Base-by-base conservation (phyloP, 2,329 filamentous ascomycete genomes). In the Fusarium sp. region DNA sequence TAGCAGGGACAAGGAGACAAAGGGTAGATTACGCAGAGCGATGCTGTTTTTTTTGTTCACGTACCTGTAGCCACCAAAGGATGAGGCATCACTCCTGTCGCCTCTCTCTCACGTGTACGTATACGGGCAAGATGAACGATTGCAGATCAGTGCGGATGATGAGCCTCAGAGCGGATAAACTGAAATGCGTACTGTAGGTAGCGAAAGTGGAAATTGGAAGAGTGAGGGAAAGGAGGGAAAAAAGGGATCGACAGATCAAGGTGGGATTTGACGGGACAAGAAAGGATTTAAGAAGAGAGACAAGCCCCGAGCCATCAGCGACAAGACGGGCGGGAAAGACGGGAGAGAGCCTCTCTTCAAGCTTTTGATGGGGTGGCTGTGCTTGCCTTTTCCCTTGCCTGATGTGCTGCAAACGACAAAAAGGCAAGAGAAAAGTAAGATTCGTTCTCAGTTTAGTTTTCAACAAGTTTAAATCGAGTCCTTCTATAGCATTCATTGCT, bases 11-110 rank as follows among this genome's bases (percentile, higher is more conserved):
- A 58, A 35, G 40, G 35, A 35, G 22, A 25, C 57, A 25, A 71
- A 63, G 22, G 45, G 29, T 42, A 57, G 35, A 47, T 47, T 9
- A 45, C 11, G 35, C 31, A 31, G 64, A 52, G 50, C 36, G 63
- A 25, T 59, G 45, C 22, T 6, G 35, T 47, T 27, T 27, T 35
- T 18, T 16, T 20, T 40, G 20, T 63, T 70, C 45, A 74, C 73
- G 66, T 75, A 75, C 73, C 73, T 74, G 65, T 69, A 68, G 73
- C 73, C 61, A 74, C 70, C 59, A 75, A 36, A 69, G 73, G 73
- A 52, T 75, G 70, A 74, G 73, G 73, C 73, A 75, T 75, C 57
- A 52, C 63, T 70, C 33, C 38, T 47, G 36, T 64, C 54, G 38
- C 60, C 62, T 54, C 42, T 65, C 42, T 45, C 57, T 40, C 25